A percentile compares a stretch with the other conserved stretches of the same genome.
Evolutionary conservation across 306 rosid genomes (phyloP).

Genomic region (Gynostemma pentaphyllum): DNA sequence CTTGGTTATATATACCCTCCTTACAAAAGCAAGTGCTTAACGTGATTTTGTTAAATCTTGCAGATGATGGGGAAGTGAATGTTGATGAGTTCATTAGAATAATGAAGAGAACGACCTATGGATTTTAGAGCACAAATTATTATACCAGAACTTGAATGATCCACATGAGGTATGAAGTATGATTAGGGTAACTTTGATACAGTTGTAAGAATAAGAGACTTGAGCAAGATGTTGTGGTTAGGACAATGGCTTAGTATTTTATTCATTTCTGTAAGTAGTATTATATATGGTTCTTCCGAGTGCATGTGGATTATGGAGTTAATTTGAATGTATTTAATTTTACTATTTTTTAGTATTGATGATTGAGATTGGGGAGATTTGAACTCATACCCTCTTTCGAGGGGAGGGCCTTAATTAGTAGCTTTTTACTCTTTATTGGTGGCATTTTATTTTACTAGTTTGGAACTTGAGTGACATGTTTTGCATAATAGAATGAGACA

Average conservation of each 20-base stretch:
- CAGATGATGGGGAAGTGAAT: slow-evolving; percentile 54
- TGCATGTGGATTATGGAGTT: neutral
- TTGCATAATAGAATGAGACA: no score
- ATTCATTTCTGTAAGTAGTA: neutral
- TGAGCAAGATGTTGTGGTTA: neutral
- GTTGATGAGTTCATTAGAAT: slow-evolving; percentile 40
- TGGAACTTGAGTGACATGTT: no score
- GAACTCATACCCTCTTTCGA: no score
- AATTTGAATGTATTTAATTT: neutral
- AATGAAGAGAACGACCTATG: slow-evolving; percentile 44
- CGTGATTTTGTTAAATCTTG: slow-evolving; percentile 13
- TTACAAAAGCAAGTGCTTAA: neutral
- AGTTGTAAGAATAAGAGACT: slow-evolving; percentile 8
- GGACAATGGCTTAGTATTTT: neutral
- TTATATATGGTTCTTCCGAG: no score
- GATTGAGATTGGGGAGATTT: neutral
- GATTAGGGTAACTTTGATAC: neutral
- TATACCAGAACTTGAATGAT: slow-evolving; percentile 1
- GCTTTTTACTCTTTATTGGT: no score
- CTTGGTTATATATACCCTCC: neutral
- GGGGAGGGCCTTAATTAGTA: no score
- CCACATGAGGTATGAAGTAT: neutral
- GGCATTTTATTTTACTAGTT: no score
- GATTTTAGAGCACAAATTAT: slow-evolving; percentile 11
- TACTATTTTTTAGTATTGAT: neutral